These are phyloP conservation scores for Trametes hirsuta DNA, from an alignment of 1,284 basidiomycete species.

Conservation along the genomic window DNA sequence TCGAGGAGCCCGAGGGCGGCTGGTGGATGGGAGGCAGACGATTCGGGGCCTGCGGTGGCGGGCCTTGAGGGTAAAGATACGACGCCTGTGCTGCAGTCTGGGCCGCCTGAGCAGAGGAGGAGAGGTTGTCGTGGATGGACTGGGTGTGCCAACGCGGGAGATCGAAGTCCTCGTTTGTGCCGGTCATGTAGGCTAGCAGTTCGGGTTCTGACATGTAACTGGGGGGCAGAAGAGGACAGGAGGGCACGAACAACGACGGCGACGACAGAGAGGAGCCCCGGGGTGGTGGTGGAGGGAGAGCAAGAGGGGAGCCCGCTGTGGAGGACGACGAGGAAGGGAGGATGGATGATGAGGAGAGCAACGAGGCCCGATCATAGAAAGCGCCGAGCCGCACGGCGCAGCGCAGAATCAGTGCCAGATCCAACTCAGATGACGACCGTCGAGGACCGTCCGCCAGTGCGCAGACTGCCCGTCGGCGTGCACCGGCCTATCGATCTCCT, in stretches of 20 bases:
- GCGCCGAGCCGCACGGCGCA: slow-evolving; percentile 30
- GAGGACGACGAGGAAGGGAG: slow-evolving; percentile 28
- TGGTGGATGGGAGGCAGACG: slow-evolving; percentile 35
- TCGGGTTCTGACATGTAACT: slow-evolving; percentile 53
- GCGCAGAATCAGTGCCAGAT: slow-evolving; percentile 18
- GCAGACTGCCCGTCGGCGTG: neutral
- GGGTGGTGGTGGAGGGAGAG: slow-evolving; percentile 19
- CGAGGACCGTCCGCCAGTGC: neutral
- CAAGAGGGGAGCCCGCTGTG: slow-evolving; percentile 19
- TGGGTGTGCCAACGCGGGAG: slow-evolving; percentile 82
- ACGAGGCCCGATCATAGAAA: slow-evolving; percentile 33
- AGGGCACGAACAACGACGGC: slow-evolving; percentile 2
- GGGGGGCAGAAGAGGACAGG: neutral
- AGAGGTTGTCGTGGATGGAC: slow-evolving; percentile 57
- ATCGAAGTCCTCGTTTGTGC: slow-evolving; percentile 65
- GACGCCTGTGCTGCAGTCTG: slow-evolving; percentile 56
- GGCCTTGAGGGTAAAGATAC: slow-evolving; percentile 46
- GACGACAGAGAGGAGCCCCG: slow-evolving; percentile 10
- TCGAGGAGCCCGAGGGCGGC: slow-evolving; percentile 42
- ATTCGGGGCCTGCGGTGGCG: slow-evolving; percentile 47
- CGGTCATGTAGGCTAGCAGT: slow-evolving; percentile 53
- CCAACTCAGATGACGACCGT: slow-evolving; percentile 23
- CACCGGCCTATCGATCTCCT: slow-evolving; percentile 18
- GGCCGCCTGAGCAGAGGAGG: slow-evolving; percentile 62
- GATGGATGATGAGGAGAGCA: slow-evolving; percentile 29